phyloP scores from a whole-genome alignment of 2,329 filamentous ascomycete genomes.

The Fulvia fulva region DNA sequence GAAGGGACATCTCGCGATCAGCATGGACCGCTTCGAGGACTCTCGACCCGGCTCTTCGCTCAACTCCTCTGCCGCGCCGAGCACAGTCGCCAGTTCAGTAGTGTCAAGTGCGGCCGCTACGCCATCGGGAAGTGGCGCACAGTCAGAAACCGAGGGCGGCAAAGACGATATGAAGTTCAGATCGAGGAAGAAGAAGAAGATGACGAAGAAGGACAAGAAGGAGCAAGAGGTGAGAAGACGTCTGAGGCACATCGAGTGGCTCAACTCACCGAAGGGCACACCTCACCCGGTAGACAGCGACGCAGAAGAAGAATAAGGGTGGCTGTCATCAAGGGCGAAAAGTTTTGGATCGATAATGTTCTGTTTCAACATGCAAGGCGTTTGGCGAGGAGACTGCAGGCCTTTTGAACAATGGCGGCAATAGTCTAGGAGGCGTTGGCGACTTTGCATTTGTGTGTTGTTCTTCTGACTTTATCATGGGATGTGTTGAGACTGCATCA shows the following conservation, averaged over 20 bases:
- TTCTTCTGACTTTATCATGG: not conserved
- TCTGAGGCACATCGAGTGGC: slow-evolving; percentile 73
- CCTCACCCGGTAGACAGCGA: slow-evolving; percentile 73
- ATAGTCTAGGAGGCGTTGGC: slow-evolving; percentile 1
- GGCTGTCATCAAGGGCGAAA: not conserved
- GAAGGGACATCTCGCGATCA: slow-evolving; percentile 71
- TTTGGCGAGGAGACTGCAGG: not conserved
- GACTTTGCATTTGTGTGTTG: not conserved
- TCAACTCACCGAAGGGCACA: slow-evolving; percentile 70
- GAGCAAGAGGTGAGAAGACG: slow-evolving; percentile 83
- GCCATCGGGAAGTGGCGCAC: slow-evolving; percentile 30
- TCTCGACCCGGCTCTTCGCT: slow-evolving; percentile 64
- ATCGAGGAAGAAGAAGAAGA: slow-evolving; percentile 95
- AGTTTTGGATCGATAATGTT: not conserved
- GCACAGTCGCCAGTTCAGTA: slow-evolving; percentile 58
- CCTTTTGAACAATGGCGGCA: not conserved
- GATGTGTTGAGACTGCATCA: not conserved
- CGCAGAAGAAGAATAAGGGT: slow-evolving; percentile 53
- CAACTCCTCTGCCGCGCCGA: slow-evolving; percentile 60
- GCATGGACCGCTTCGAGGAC: slow-evolving; percentile 84
- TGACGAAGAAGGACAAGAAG: slow-evolving; percentile 94
- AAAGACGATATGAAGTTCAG: slow-evolving; percentile 78
- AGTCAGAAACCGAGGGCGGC: slow-evolving; percentile 70
- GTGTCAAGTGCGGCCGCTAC: slow-evolving; percentile 32
- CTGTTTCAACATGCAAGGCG: not conserved